These are phyloP conservation scores for Boletus tylopilopsis DNA, from an alignment of 768 basidiomycete species.

Conservation along the genomic window DNA sequence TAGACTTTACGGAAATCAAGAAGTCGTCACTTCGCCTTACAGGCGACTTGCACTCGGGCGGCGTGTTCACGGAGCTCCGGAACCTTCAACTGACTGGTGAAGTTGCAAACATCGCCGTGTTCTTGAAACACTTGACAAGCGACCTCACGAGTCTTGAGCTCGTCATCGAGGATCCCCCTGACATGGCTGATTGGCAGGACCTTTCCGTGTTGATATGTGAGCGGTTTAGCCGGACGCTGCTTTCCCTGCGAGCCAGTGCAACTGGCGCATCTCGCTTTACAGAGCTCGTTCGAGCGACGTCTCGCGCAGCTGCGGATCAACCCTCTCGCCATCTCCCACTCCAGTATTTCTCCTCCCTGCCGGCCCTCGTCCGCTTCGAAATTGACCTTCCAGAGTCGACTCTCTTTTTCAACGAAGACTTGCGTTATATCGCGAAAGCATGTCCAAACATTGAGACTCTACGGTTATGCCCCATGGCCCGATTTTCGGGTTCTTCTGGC, in stretches of 20 bases:
- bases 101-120: conserved; percentile 64
- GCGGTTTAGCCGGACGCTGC: conserved; percentile 55
- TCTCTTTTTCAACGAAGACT: conserved; percentile 58
- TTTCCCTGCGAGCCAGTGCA: conserved; percentile 58
- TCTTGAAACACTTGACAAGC: conserved; percentile 65
- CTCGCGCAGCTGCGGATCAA: conserved; percentile 52
- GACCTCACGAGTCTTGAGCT: conserved; percentile 68
- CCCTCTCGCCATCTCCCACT: conserved; percentile 60
- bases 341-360: conserved; percentile 51
- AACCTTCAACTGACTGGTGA: conserved; percentile 68
- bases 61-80: conserved; percentile 55
- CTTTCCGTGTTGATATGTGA: conserved; percentile 61
- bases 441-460: conserved; percentile 70
- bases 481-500: conserved; percentile 51
- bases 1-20: conserved; percentile 72
- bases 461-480: conserved; percentile 62
- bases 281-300: conserved; percentile 75
- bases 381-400: conserved; percentile 78
- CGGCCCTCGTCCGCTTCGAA: conserved; percentile 57
- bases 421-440: conserved; percentile 53
- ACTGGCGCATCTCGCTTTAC: conserved; percentile 73
- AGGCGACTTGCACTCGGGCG: conserved; percentile 52
- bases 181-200: conserved; percentile 71
- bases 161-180: conserved; percentile 76
- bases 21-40: conserved; percentile 66